A percentile compares a stretch with the other conserved stretches of the same genome.
phyloP scores from a whole-genome alignment of 2,329 filamentous ascomycete genomes.

The Ceratocystis colombiana region DNA sequence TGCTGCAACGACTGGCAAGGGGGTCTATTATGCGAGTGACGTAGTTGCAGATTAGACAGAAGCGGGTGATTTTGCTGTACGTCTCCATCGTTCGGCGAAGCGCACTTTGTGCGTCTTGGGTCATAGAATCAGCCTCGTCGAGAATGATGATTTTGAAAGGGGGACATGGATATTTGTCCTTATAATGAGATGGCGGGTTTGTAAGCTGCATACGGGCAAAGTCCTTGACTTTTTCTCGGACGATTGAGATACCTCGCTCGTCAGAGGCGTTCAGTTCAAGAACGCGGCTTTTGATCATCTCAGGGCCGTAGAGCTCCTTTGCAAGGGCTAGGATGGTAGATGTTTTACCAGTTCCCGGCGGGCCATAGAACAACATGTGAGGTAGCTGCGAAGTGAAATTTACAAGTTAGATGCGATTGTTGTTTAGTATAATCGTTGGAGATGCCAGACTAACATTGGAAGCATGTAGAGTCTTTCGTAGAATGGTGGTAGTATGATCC shows the following conservation, averaged over 20 bases:
- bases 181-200: constrained; percentile 61
- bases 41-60: constrained; percentile 97
- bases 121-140: constrained; percentile 98
- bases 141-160: constrained; percentile 99
- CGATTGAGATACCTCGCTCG: constrained; percentile 93
- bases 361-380: constrained; percentile 99
- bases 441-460: constrained; percentile 55
- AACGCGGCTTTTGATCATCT: constrained; percentile 86
- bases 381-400: constrained; percentile 53
- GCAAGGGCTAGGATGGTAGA: constrained; percentile 94
- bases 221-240: constrained; percentile 95
- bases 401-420: constrained; percentile 23
- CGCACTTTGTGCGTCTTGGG: constrained; percentile 90
- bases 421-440: constrained; percentile 1
- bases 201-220: constrained; percentile 93
- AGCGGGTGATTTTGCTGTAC: constrained; percentile 89
- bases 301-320: constrained; percentile 93
- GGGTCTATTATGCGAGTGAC: constrained; percentile 97
- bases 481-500: constrained; percentile 89
- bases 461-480: constrained; percentile 85
- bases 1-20: constrained; percentile 82
- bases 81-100: constrained; percentile 96
- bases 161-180: constrained; percentile 73
- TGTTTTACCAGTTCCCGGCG: constrained; percentile 94
- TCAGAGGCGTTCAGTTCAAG: constrained; percentile 98